A percentile compares a stretch with the other conserved stretches of the same genome.
Conservation (phyloP, 306 rosid genomes). For the Hippophae gyantsensis region DNA sequence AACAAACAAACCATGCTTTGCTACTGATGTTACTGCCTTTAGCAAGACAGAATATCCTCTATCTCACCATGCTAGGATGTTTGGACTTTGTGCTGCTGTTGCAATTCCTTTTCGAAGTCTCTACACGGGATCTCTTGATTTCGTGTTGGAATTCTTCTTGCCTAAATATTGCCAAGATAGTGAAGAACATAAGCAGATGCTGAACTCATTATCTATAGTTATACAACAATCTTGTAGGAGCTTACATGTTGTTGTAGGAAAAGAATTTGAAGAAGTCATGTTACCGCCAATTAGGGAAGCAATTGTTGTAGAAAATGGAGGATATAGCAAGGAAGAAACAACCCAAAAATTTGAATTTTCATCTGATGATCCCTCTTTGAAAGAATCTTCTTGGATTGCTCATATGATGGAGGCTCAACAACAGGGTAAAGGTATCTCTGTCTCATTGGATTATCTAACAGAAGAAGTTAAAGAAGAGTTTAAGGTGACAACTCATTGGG, state of each 20-base stretch:
- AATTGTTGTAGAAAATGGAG: background rate
- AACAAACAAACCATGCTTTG: conserved; percentile 44
- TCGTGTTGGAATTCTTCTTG: conserved; percentile 50
- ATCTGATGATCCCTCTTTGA: conserved; percentile 13
- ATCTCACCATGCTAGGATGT: conserved; percentile 40
- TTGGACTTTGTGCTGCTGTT: conserved; percentile 47
- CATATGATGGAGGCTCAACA: conserved; percentile 54
- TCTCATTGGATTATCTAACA: conserved; percentile 32
- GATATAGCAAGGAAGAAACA: conserved; percentile 15
- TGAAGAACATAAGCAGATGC: conserved; percentile 38
- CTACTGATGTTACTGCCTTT: conserved; percentile 39
- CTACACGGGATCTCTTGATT: conserved; percentile 36
- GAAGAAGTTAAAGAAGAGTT: conserved; percentile 41
- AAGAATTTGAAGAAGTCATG: conserved; percentile 25
- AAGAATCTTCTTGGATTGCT: conserved; percentile 39
- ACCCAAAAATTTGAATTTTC: conserved; percentile 7
- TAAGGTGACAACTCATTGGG: conserved; percentile 39
- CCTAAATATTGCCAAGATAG: conserved; percentile 36
- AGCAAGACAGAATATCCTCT: conserved; percentile 51
- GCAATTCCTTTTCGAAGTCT: conserved; percentile 46
- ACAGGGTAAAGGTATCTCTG: conserved; percentile 39
- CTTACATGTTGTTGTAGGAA: conserved; percentile 32
- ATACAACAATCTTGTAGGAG: conserved; percentile 44
- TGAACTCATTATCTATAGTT: conserved; percentile 34
- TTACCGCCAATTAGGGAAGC: conserved; percentile 10